Evolutionary conservation across 148 eudicot species (phyloP), one percentile per base, ranked within the genome.

Genomic region (Limonium bicolor): DNA sequence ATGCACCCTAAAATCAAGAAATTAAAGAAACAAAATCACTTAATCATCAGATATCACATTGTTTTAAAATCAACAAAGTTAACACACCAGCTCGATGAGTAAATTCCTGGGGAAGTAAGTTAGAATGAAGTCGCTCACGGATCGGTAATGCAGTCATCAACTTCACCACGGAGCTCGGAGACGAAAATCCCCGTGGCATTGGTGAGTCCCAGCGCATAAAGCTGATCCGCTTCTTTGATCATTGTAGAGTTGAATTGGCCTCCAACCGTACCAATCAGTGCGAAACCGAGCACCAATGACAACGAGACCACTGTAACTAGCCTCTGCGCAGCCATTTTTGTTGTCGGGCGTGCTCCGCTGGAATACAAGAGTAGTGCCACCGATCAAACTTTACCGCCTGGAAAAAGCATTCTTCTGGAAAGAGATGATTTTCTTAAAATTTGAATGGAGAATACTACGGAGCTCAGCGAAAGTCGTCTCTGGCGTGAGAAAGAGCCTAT

Each of bases 1-100:
- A 36, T 14, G 56, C 53, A 62, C 51, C 30, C 47, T 42, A 39
- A 13, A 25, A 41, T 12, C 26, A 26, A 20, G 6, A 20, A 21
- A 41, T 5, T 9, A 12, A 9, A 3, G 14, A 11, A 40, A 20
- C 7, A 40, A 20, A 20, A 20, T 39, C 11, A 5, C 15, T 11
- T 20, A 36, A 36, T 4, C 22, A 39, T n/a, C 12, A 39, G 24
- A 39, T 18, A 37, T 41, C 41, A 46, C 43, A 41, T 13, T 28
- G n/a, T 1, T 19, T 0, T 7, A 39, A 15, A 27, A 18, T 22
- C 20, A 16, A 46, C 12, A 29, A 13, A 7, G 6, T 23, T 19
- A 11, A 6, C 18, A 32, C 1, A 32, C 14, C 36, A 32, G 2
- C 36, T 5, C 20, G 35, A 15, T 32, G 18, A 48, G 2, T 31